These are phyloP conservation scores for Myriosclerotinia scirpicola DNA, from an alignment of 2,329 filamentous ascomycete species.

Conservation along the genomic window DNA sequence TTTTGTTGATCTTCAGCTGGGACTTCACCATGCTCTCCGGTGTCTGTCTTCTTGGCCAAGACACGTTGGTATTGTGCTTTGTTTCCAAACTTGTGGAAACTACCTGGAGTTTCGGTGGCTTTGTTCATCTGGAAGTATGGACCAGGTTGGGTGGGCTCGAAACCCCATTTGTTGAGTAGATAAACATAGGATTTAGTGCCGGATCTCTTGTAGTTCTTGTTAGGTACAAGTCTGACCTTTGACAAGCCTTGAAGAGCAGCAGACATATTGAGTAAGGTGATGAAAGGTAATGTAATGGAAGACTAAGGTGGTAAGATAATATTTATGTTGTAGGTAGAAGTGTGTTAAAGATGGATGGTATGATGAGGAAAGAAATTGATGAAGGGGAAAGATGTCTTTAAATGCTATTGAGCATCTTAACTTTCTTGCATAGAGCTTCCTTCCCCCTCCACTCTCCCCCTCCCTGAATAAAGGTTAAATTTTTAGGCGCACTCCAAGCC, in stretches of 20 bases:
- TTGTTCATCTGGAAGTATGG: slow-evolving; percentile 57
- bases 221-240: slow-evolving; percentile 54
- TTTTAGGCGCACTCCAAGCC: no score
- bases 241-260: slow-evolving; percentile 37
- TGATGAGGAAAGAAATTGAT: background rate
- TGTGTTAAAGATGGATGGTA: background rate
- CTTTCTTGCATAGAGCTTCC: background rate
- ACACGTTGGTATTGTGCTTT: slow-evolving; percentile 48
- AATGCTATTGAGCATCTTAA: slow-evolving; percentile 9
- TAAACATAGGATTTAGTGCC: slow-evolving; percentile 65
- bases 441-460: background rate
- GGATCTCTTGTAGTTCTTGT: slow-evolving; percentile 58
- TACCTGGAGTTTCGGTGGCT: slow-evolving; percentile 44
- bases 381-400: slow-evolving; percentile 3
- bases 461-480: no score
- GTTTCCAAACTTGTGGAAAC: slow-evolving; percentile 51
- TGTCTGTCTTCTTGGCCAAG: slow-evolving; percentile 47
- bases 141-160: slow-evolving; percentile 61
- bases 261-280: slow-evolving; percentile 32
- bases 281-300: background rate
- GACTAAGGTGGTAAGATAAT: slow-evolving; percentile 1
- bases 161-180: slow-evolving; percentile 60
- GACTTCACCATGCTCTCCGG: slow-evolving; percentile 49
- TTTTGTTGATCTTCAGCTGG: slow-evolving; percentile 65
- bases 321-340: slow-evolving; percentile 6